Evolutionary conservation across 257 asterid species (phyloP), one percentile per base, ranked within the genome.

Genomic region (Thymus mandschuricus): DNA sequence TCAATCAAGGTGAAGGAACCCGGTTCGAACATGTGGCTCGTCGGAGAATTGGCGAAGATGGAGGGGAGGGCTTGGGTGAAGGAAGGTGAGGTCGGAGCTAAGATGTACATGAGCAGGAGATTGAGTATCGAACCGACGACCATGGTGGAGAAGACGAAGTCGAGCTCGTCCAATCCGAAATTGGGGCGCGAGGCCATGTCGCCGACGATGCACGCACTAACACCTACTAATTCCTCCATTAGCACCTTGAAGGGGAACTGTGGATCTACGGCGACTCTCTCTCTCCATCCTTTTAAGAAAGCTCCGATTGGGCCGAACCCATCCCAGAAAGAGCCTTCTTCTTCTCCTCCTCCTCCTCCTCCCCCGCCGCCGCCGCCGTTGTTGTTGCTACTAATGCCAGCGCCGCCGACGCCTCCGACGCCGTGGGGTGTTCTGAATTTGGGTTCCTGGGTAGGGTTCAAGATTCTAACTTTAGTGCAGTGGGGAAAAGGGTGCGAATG

Each of bases 121-220:
- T 93, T 93, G 76, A 93, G 33, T 38, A 93, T 91, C 31, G 96
- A 87, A 6, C 96, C 97, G 9, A 93, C 97, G 0, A 93, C 94
- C 1, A 93, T 89, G 0, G 97, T 93, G 0, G 96, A 93, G 79
- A 93, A 93, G 8, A 93, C 98, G 54, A 93, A 91, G 76, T 93
- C 97, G 10, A 93, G 95, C 80, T 93, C 97, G 30, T 93, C 83
- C 11, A 93, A 96, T 5, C 98, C 98, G 13, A 93, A 93, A 75
- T 89, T 91, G 31, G 97, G 97, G 40, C 98, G 94, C 1, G 96
- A 85, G 0, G 98, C 88, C 98, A 93, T 93, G 87, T 91, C 98
- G 0, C 98, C 98, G 5, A 91, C 55, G 15, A 93, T 96, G 44
- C 94, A 88, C 8, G 98, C 77, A 10, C 82, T 91, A 2, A 93